phyloP scores from a whole-genome alignment of 2,329 filamentous ascomycete species.

The Neodidymelliopsis sp. region DNA sequence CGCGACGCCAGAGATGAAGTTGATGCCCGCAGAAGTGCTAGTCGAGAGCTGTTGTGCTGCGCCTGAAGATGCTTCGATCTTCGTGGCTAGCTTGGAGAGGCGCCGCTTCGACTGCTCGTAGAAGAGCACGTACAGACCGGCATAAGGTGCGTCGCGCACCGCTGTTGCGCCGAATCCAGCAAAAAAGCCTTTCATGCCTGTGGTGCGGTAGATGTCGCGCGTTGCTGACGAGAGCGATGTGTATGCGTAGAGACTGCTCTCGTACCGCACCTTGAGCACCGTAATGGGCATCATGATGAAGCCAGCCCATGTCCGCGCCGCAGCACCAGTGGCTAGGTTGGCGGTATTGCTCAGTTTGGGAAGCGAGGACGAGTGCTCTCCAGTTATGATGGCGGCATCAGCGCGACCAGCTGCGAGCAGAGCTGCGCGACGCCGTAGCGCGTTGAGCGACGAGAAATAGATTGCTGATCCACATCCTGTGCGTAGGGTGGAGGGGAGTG shows the following conservation, averaged over 20 bases:
- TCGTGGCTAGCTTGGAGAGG: constrained; percentile 53
- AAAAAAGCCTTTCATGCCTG: constrained; percentile 87
- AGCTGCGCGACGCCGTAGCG: constrained; percentile 73
- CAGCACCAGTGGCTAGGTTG: constrained; percentile 85
- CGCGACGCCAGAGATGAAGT: constrained; percentile 82
- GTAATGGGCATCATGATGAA: constrained; percentile 96
- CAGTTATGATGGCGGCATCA: constrained; percentile 20
- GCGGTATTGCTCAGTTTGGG: constrained; percentile 83
- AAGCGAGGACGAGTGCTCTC: constrained; percentile 70
- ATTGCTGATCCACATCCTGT: constrained; percentile 93
- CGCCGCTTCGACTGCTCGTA: constrained; percentile 84
- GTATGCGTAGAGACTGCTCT: constrained; percentile 87
- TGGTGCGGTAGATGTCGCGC: constrained; percentile 73
- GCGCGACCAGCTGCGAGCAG: constrained; percentile 28
- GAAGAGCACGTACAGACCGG: constrained; percentile 90
- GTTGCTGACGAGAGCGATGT: constrained; percentile 76
- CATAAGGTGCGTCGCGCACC: constrained; percentile 93
- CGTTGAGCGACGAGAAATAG: constrained; percentile 90
- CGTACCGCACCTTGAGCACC: constrained; percentile 95
- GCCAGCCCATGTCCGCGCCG: constrained; percentile 84
- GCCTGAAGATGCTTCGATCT: constrained; percentile 32
- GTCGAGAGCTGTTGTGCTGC: constrained; percentile 35
- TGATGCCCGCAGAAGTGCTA: constrained; percentile 70
- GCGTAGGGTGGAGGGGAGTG: constrained; percentile 87
- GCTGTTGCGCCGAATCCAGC: constrained; percentile 93